Evolutionary conservation across 2,329 filamentous ascomycete species (phyloP), one percentile per base, ranked within the genome.

Genomic region (Colletotrichum liaoningense): DNA sequence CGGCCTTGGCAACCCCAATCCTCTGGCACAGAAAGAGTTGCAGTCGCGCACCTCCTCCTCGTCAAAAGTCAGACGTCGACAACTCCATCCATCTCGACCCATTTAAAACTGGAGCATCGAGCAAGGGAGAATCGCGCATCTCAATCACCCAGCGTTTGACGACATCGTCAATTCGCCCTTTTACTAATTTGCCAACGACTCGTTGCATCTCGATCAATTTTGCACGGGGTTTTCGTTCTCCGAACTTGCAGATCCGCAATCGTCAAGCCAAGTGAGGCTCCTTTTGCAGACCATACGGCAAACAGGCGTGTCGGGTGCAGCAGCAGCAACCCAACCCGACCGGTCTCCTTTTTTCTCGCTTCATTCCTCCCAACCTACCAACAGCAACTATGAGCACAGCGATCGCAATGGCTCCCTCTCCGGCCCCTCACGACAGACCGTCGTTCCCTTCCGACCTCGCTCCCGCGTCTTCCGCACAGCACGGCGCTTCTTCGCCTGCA

Each of bases 391-490:
- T 93, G 91, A 92, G 90, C 86, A 87, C 91, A 81, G 90, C 89
- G 83, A 88, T 92, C 81, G 89, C 90, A 79, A 92, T 92, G 91
- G 90, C 89, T 80, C 90, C 90, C 77, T 92, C 91, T 81, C 91
- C 90, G 79, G 90, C 90, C 83, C 90, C 90, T 77, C 90, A 92
- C 81, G 90, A 92, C 81, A 86, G 90, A 81, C 84, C 89, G 72
- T 85, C 87, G n/a, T 90, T 88, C 77, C 83, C 87, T 79, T 86
- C 87, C 76, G 88, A 88, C 77, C 81, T 87, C 75, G 83, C 84
- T 75, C 83, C 84, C 69, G 77, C 79, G 16, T 57, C 67, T 49
- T 69, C 69, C 16, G 52, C 71, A 3, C 74, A 77, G 59, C 76
- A 79, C 58, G 79, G 83, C 52, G 78, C 81, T 58, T 78, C 83